Base-by-base conservation (phyloP, 2,329 filamentous ascomycete genomes). In the Colletotrichum brevisporum region DNA sequence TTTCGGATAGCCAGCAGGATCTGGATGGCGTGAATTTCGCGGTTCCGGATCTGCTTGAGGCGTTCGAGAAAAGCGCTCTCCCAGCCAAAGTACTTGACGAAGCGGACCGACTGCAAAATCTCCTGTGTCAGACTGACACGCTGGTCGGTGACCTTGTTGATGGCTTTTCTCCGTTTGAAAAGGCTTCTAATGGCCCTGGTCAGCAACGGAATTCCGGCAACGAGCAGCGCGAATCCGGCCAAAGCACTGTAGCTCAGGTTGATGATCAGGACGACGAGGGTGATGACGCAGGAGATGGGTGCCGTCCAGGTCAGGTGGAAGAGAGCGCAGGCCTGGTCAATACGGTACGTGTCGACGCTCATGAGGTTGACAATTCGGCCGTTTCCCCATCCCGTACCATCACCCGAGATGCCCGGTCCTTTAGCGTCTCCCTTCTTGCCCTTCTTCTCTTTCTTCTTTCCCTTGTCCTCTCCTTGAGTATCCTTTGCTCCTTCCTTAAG, bases 61-160 rank as follows among this genome's bases (percentile, higher is more conserved):
- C 94, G 90, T 58, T 90, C 86, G 13, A 98, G 83, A 76, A 98
- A 98, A 41, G 93, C 92, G 67, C 88, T 91, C 78, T 98, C 95
- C 95, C 95, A 98, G 8, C 94, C 95, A 77, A 98, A 98, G 79
- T 90, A 98, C 79, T 98, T 98, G 81, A 98, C 95, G 76, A 98
- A 98, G 27, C 95, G 89, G 26, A 98, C 95, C 0, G 94, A 93
- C 73, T 94, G 92, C 15, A 98, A 77, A 59, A 98, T 97, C 77
- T 98, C 95, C 77, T 98, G 95, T 0, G 94, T 98, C 41, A 98
- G 83, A 60, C 92, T 92, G 8, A 98, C 95, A 71, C 95, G 90
- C 81, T 97, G 93, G 77, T 98, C 95, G 2, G 95, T 98, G 69
- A 98, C 89, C 76, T 94, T 95, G 85, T 98, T 98, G 84, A 98